Evolutionary conservation across 768 basidiomycete species (phyloP), one percentile per base, ranked within the genome.

Genomic region (Panaeolus papilionaceus): DNA sequence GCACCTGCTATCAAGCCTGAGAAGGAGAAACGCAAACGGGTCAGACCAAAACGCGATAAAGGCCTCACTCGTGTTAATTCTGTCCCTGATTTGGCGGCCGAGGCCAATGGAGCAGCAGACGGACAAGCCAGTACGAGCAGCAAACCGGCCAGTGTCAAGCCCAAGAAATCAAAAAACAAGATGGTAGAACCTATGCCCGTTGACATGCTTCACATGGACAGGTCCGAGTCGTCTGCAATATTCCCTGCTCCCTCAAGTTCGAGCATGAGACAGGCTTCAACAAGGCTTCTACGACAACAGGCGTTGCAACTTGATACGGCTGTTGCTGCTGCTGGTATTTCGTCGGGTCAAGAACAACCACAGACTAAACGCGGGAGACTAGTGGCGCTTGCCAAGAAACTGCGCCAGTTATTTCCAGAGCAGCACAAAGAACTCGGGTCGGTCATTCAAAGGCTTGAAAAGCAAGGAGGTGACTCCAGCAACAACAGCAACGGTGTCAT

Each of bases 331-430:
- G 54, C 54, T 58, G 54, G 54, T 28, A 58, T 58, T 33, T 28
- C 54, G 14, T 16, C 54, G 14, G 11, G 20, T 49, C 47, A 49
- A 23, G n/a, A 49, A 20, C 5, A 33, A 33, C 54, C 73, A 23
- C 72, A 75, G 64, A 74, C 63, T 61, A 77, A 78, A 66, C 72
- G 74, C 67, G 76, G 84, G 8, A 85, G 86, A 64, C 72, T 91
- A 39, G 82, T 88, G 14, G 76, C 82, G 65, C 81, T 91, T 8
- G 87, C 88, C 10, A 83, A 83, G 69, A 86, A 88, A 71, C 76
- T 91, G 62, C 82, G 85, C 58, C 79, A 84, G 68, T 78, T 84
- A 42, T 91, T 89, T 75, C 87, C 87, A 20, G 83, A 85, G 68
- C 86, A 91, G 66, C 70, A 62, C 45, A 71, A 73, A 54, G 72